phyloP scores from a whole-genome alignment of 75 land plant genomes.

The Azolla pinnata region DNA sequence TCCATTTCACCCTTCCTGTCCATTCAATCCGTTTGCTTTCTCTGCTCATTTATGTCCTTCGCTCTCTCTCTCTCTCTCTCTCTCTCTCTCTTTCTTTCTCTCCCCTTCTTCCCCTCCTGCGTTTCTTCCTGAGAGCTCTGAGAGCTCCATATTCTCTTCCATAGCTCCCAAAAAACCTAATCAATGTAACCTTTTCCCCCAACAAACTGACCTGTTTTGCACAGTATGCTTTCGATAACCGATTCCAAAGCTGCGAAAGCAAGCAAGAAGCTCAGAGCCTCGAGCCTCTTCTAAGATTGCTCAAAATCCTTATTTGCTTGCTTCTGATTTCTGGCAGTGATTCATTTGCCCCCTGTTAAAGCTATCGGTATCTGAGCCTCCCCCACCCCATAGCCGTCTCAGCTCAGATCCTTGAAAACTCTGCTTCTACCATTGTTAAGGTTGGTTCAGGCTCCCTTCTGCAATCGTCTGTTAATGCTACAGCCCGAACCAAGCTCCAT shows the following conservation, averaged over 20 bases:
- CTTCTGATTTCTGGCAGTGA: too few species aligned
- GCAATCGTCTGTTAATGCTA: too few species aligned
- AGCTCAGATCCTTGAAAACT: too few species aligned
- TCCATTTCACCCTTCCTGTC: not conserved
- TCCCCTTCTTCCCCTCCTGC: conserved; percentile 3
- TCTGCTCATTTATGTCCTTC: conserved; percentile 1
- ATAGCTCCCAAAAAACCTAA: not conserved
- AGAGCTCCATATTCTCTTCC: not conserved
- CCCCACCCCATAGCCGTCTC: too few species aligned
- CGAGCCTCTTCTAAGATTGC: not conserved
- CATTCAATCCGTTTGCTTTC: not conserved
- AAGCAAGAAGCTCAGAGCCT: not conserved
- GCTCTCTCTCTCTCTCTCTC: conserved; percentile 8
- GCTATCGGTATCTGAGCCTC: too few species aligned
- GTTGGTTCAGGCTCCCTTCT: too few species aligned
- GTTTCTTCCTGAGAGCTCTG: not conserved
- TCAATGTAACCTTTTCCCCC: not conserved
- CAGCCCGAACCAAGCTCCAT: too few species aligned
- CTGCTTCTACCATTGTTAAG: too few species aligned
- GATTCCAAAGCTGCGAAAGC: not conserved
- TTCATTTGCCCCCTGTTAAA: too few species aligned
- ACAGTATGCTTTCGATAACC: not conserved
- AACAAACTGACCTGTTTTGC: not conserved
- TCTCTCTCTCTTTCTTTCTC: conserved; percentile 9
- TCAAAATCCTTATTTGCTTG: too few species aligned